Conservation (phyloP, 352 stramenopile genomes). For the Globisporangium abappressorium region DNA sequence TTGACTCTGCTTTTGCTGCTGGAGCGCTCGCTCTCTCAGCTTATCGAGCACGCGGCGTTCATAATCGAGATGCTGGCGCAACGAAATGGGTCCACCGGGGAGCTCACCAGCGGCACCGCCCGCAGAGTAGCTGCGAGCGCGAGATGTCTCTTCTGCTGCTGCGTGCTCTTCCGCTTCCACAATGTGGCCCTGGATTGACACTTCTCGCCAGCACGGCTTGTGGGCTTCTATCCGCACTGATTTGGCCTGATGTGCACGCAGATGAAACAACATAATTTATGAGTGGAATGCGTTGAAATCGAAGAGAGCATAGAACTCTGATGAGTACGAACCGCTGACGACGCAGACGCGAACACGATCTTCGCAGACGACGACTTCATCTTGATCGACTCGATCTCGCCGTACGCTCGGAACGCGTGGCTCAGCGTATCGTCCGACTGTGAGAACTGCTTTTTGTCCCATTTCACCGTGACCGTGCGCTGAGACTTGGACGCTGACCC, state of each 20-base stretch:
- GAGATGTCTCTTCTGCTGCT: slow-evolving; percentile 12
- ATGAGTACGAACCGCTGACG: slow-evolving; percentile 32
- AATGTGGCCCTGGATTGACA: slow-evolving; percentile 73
- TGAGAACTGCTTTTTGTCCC: slow-evolving; percentile 60
- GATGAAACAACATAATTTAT: not conserved
- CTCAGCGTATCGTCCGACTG: slow-evolving; percentile 79
- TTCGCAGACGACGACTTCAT: slow-evolving; percentile 70
- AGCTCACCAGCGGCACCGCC: slow-evolving; percentile 18
- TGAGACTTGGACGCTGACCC: slow-evolving; percentile 44
- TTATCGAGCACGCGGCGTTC: slow-evolving; percentile 53
- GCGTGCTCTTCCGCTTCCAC: slow-evolving; percentile 50
- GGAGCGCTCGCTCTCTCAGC: slow-evolving; percentile 35
- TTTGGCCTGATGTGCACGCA: slow-evolving; percentile 28
- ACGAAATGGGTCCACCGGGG: slow-evolving; percentile 40
- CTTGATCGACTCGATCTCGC: slow-evolving; percentile 65
- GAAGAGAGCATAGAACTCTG: not conserved
- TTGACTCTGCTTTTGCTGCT: slow-evolving; percentile 17
- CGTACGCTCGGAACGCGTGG: slow-evolving; percentile 49
- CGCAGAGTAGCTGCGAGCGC: slow-evolving; percentile 16
- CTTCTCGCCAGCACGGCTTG: slow-evolving; percentile 62
- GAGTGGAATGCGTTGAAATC: not conserved
- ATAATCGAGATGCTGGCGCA: slow-evolving; percentile 53
- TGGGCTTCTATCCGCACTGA: slow-evolving; percentile 70
- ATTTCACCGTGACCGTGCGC: slow-evolving; percentile 77
- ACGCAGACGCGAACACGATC: slow-evolving; percentile 48